A percentile compares a stretch with the other conserved stretches of the same genome.
phyloP scores from a whole-genome alignment of 306 rosid species.

The Lotus japonicus region DNA sequence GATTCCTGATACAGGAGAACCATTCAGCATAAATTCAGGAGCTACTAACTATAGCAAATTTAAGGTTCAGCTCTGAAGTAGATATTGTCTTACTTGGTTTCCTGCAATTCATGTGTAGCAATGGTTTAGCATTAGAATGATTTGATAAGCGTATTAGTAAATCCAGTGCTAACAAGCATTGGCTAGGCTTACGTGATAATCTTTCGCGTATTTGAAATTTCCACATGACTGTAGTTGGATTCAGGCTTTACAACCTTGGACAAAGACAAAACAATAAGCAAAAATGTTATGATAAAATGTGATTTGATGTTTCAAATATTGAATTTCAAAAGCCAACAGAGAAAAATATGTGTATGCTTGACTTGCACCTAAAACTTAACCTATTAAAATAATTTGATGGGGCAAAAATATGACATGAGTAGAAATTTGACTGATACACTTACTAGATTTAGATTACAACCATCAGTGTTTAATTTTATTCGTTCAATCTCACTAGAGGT shows the following conservation, averaged over 20 bases:
- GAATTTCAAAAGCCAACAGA: neutral
- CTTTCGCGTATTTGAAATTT: slow-evolving; percentile 34
- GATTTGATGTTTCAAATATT: neutral
- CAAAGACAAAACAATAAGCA: slow-evolving; percentile 14
- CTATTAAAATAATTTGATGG: neutral
- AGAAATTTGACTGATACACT: slow-evolving; percentile 25
- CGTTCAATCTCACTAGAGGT: slow-evolving; percentile 34
- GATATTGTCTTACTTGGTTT: slow-evolving; percentile 43
- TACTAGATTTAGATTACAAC: slow-evolving; percentile 52
- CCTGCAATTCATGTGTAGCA: slow-evolving; percentile 38
- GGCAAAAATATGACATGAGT: neutral
- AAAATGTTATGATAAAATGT: neutral
- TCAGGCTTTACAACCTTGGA: slow-evolving; percentile 34
- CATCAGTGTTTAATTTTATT: slow-evolving; percentile 30
- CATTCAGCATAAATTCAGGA: slow-evolving; percentile 32
- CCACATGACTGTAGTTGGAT: slow-evolving; percentile 36
- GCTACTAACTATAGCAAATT: slow-evolving; percentile 32
- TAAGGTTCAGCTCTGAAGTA: slow-evolving; percentile 47
- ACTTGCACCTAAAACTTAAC: neutral
- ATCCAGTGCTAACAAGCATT: slow-evolving; percentile 14
- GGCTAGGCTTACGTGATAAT: slow-evolving; percentile 44
- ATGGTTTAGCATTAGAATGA: slow-evolving; percentile 15
- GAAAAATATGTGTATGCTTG: neutral
- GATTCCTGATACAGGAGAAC: slow-evolving; percentile 35
- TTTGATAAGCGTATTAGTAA: slow-evolving; percentile 9